Base-by-base conservation (phyloP, 1,139 yeast species). In the Geotrichum siamense region DNA sequence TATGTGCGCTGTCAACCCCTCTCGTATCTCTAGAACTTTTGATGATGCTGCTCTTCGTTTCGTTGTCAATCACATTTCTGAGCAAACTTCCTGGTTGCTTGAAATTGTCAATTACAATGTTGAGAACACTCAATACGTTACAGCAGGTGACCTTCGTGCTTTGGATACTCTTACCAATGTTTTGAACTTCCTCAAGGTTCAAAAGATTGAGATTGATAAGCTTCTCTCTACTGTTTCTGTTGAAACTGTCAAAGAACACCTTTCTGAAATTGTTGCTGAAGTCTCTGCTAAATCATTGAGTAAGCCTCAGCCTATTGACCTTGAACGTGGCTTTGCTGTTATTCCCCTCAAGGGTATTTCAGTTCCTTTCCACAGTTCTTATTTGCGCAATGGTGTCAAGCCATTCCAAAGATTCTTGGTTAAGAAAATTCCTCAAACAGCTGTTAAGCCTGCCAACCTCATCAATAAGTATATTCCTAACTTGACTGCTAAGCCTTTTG, bases 31-130 rank as follows among this genome's bases (percentile, higher is more conserved):
- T 49, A 70, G 85, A 48, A 83, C 96, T 10, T 91, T 91, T 71
- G 76, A 79, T 58, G 97, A 91, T 66, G 82, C 93, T 52, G 97
- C 97, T 34, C 75, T 91, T 63, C 79, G 94, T 66, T 89, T 84
- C 65, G 97, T 93, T 53, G 96, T 93, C 56, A 94, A 84, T 48
- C 87, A 84, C 65, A 87, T 89, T 53, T 75, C 84, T 48, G 68
- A 70, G 54, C 82, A 78, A 68, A 89, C 97, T 47, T 77, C 76
- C 45, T 91, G 98, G 98, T 76, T 91, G 67, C 74, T 87, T 62
- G 98, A 91, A 72, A 91, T 93, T 74, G 98, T 91, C 61, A 93
- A 93, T 74, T 87, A 82, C 74, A 93, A 93, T 60, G 97, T 91
- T 59, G 97, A 91, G 70, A 91, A 91, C 72, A 91, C 89, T 65